Percentiles rank a stretch among this genome's conserved stretches.
Evolutionary conservation across 352 stramenopile genomes (phyloP).

Genomic region (Globisporangium barbulae): DNA sequence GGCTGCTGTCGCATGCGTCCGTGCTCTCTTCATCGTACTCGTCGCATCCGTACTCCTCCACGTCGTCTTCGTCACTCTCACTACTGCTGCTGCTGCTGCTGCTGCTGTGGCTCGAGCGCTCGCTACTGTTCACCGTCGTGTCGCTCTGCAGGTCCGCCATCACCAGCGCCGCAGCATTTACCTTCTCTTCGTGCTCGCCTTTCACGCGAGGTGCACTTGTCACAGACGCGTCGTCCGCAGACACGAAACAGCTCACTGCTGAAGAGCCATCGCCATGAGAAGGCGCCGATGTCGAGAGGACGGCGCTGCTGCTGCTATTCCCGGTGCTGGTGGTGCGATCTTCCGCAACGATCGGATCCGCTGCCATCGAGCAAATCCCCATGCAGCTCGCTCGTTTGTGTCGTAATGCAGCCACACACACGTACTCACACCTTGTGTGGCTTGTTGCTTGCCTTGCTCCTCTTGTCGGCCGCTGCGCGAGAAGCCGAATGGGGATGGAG

Average conservation of each 20-base stretch:
- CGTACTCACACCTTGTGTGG: neutral
- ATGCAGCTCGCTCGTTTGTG: conserved; percentile 2
- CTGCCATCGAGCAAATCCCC: conserved; percentile 10
- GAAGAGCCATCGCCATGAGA: neutral
- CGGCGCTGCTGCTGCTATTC: neutral
- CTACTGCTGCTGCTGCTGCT: conserved; percentile 9
- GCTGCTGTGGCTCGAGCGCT: conserved; percentile 15
- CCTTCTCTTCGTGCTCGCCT: neutral
- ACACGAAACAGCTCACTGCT: neutral
- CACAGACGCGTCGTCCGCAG: neutral
- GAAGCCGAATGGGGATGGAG: conserved; percentile 9
- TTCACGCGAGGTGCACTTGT: neutral
- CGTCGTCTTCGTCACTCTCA: neutral
- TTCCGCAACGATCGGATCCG: conserved; percentile 8
- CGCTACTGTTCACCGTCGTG: conserved; percentile 16
- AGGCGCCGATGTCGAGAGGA: neutral
- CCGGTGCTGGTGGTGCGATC: conserved; percentile 6
- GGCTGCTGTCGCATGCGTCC: neutral
- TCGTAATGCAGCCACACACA: neutral
- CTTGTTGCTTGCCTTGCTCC: conserved; percentile 1
- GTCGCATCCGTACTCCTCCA: conserved; percentile 11
- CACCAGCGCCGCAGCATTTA: neutral
- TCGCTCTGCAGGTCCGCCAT: conserved; percentile 15
- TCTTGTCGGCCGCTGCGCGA: conserved; percentile 5
- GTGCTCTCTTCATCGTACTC: conserved; percentile 17